Conservation (phyloP, 1,284 basidiomycete genomes). For the Lentinula novae-zelandiae region DNA sequence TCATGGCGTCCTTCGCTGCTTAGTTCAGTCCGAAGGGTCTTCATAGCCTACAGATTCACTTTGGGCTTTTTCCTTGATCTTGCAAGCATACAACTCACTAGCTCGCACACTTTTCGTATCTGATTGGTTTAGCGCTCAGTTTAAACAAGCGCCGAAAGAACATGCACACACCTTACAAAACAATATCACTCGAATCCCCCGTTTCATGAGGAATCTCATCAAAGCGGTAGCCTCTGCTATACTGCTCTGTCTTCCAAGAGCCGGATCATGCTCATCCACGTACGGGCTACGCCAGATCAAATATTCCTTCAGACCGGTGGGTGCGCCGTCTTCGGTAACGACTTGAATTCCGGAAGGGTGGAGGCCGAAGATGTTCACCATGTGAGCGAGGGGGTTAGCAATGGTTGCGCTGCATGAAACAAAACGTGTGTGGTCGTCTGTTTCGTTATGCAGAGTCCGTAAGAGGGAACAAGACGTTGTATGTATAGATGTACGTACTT, state of each 20-base stretch:
- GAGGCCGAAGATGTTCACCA: slow-evolving; percentile 74
- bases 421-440: slow-evolving; percentile 63
- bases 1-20: slow-evolving; percentile 75
- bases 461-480: neutral
- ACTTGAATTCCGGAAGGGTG: slow-evolving; percentile 60
- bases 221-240: slow-evolving; percentile 72
- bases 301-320: slow-evolving; percentile 76
- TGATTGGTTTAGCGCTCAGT: slow-evolving; percentile 24
- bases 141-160: neutral
- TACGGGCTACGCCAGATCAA: slow-evolving; percentile 76
- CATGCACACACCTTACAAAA: slow-evolving; percentile 77
- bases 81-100: slow-evolving; percentile 41
- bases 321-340: slow-evolving; percentile 81
- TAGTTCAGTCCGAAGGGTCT: slow-evolving; percentile 70
- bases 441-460: neutral
- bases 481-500: slow-evolving; percentile 44
- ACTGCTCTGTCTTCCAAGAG: slow-evolving; percentile 57
- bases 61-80: neutral
- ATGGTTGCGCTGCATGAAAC: slow-evolving; percentile 92
- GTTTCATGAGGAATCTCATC: slow-evolving; percentile 81
- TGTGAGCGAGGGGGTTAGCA: slow-evolving; percentile 73
- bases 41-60: slow-evolving; percentile 59
- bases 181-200: slow-evolving; percentile 78
- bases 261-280: slow-evolving; percentile 55
- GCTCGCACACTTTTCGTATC: slow-evolving; percentile 81